Conservation (phyloP, 352 stramenopile species). For the Phytopythium delawarense region DNA sequence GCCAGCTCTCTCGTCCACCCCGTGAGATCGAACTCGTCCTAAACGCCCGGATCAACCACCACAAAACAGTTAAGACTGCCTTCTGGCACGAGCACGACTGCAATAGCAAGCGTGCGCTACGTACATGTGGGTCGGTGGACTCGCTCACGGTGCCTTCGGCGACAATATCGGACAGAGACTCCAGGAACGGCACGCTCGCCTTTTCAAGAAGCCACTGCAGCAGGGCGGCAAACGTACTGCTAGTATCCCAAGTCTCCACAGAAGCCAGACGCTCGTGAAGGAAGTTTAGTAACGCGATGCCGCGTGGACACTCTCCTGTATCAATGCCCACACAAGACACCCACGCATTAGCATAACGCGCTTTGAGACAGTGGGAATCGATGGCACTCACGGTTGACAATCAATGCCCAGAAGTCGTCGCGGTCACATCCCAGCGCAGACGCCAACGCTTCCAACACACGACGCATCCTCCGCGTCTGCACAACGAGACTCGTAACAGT, state of each 20-base stretch:
- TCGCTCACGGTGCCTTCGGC: conserved; percentile 36
- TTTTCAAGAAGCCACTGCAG: conserved; percentile 57
- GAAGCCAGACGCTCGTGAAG: conserved; percentile 33
- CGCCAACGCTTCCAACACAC: conserved; percentile 24
- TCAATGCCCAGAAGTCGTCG: conserved; percentile 34
- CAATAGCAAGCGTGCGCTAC: conserved; percentile 7
- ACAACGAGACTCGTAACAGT: conserved; percentile 29
- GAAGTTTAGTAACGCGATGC: conserved; percentile 45
- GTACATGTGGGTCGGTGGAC: conserved; percentile 49
- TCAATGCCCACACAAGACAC: conserved; percentile 1
- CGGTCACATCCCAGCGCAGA: conserved; percentile 26
- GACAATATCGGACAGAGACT: conserved; percentile 45
- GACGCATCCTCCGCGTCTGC: conserved; percentile 31
- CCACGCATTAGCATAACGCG: neutral
- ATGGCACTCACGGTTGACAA: conserved; percentile 27
- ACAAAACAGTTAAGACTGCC: neutral
- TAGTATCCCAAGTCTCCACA: conserved; percentile 31
- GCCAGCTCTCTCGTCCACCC: neutral
- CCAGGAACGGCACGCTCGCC: conserved; percentile 45
- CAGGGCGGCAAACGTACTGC: conserved; percentile 23
- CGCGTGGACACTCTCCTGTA: conserved; percentile 40
- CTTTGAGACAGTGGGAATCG: neutral
- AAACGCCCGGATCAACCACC: neutral
- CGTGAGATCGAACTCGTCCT: conserved; percentile 7
- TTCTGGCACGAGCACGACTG: neutral